Evolutionary conservation across 2,329 filamentous ascomycete genomes (phyloP).

Genomic region (Shiraia sp.): DNA sequence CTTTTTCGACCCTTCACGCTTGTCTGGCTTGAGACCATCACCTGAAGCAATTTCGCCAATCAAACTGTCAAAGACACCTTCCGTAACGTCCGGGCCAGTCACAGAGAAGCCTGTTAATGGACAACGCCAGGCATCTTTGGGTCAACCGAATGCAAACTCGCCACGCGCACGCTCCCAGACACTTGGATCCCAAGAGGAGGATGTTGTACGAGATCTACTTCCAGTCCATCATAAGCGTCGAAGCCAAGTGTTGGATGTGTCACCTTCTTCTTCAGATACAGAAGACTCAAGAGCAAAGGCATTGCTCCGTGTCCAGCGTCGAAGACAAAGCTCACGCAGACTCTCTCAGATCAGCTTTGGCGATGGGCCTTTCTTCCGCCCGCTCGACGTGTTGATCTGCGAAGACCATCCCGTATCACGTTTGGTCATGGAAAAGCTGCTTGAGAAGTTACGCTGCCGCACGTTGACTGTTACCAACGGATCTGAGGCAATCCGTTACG

Average conservation of each 20-base stretch:
- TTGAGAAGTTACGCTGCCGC: constrained; percentile 92
- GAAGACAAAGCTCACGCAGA: constrained; percentile 92
- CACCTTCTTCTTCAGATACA: constrained; percentile 95
- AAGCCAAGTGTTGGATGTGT: constrained; percentile 95
- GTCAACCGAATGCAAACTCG: constrained; percentile 49
- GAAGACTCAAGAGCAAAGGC: constrained; percentile 92
- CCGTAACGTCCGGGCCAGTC: constrained; percentile 51
- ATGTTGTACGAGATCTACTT: constrained; percentile 69
- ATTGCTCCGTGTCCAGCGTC: constrained; percentile 85
- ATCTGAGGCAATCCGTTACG: constrained; percentile 88
- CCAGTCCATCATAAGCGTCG: constrained; percentile 79
- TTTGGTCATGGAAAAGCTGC: constrained; percentile 97
- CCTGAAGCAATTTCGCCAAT: constrained; percentile 60
- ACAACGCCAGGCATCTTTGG: constrained; percentile 38
- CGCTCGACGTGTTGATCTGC: constrained; percentile 91
- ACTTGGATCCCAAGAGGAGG: constrained; percentile 90
- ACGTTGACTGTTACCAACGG: constrained; percentile 91
- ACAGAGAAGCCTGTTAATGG: constrained; percentile 43
- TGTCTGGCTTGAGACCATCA: constrained; percentile 54
- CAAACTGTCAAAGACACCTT: constrained; percentile 50
- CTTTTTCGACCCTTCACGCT: constrained; percentile 72
- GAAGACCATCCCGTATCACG: constrained; percentile 97
- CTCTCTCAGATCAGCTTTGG: constrained; percentile 88
- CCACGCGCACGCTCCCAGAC: constrained; percentile 82
- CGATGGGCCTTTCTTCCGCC: constrained; percentile 83